Evolutionary conservation across 371 early-diverging fungal genomes (phyloP), one percentile per base, ranked within the genome.

Genomic region (Rhizopus stolonifer): DNA sequence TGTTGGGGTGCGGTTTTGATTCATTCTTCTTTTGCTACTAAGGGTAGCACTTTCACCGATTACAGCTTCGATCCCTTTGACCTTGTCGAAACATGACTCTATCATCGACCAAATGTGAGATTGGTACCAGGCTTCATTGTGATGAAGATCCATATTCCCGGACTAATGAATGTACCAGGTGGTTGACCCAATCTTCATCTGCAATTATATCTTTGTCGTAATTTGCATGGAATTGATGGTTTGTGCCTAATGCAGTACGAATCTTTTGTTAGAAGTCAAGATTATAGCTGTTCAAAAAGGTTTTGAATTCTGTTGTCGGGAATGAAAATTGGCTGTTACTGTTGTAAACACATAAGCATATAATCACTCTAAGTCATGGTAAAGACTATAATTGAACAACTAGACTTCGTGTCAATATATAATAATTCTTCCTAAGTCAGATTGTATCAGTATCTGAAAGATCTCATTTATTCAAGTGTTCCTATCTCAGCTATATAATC

Each of bases 51-150:
- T 17, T 40, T 29, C 29, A 10, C 26, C 22, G 11, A 32, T 47
- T n/a, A 14, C 48, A 21, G 25, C 49, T 17, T 49, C 49, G 23
- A 49, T 34, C n/a, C 22, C 38, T 23, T 49, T 22, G 17, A 49
- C n/a, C 38, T 34, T 49, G 34, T 38, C 39, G 24, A 49, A 49
- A 24, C 39, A 49, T 4, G 22, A 19, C 23, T 58, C 52, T 4
- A 47, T 52, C 58, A 58, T 58, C 24, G 42, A 36, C 58, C 58
- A 58, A 21, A 52, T 52, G 25, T 58, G 50, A 4, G 48, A 19
- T 34, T 58, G 58, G 47, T 58, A 58, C 58, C 52, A 58, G 15
- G 4, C 24, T 54, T 54, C 54, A 21, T 31, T 31, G 25, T 54
- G 40, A 54, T 36, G 15, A 17, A 31, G 46, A 10, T 58, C 32